Percentiles rank a stretch among this genome's conserved stretches.
Evolutionary conservation across 23 red algal species (phyloP).

Genomic region (Gracilaria caudata): DNA sequence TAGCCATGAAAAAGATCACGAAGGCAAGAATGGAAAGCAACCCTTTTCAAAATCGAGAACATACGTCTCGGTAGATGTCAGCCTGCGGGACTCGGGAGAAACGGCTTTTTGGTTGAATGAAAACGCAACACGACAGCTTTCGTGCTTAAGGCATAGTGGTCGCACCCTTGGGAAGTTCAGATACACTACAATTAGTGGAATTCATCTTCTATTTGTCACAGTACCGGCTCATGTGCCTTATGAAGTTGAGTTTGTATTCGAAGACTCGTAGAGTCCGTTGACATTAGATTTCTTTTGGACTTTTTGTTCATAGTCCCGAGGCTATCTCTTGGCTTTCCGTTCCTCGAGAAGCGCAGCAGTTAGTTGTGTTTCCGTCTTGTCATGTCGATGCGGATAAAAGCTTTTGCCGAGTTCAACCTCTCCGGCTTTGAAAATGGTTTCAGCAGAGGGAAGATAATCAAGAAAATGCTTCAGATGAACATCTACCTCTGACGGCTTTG

Average conservation of each 20-base stretch:
- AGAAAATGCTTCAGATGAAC: constrained; percentile 11
- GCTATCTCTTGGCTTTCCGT: neutral
- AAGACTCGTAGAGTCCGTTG: neutral
- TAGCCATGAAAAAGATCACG: neutral
- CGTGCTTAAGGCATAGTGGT: neutral
- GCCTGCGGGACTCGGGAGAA: constrained; percentile 24
- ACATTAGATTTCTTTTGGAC: neutral
- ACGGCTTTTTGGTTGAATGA: constrained; percentile 30
- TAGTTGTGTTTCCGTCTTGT: constrained; percentile 14
- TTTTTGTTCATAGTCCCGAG: neutral
- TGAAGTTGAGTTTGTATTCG: constrained; percentile 23
- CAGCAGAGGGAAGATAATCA: constrained; percentile 10
- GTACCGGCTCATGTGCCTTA: neutral
- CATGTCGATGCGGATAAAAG: constrained; percentile 17
- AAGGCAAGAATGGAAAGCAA: constrained; percentile 2
- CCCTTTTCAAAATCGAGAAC: neutral
- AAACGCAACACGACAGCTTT: neutral
- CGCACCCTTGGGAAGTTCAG: neutral
- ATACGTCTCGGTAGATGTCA: neutral
- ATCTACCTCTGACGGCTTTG: constrained; percentile 15
- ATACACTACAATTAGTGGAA: neutral
- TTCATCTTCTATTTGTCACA: constrained; percentile 8
- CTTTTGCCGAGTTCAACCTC: neutral
- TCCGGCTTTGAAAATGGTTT: constrained; percentile 11
- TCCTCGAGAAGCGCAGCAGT: constrained; percentile 14